A percentile compares a stretch with the other conserved stretches of the same genome.
Evolutionary conservation across 148 eudicot species (phyloP).

Genomic region (Amaranthus hypochondriacus): DNA sequence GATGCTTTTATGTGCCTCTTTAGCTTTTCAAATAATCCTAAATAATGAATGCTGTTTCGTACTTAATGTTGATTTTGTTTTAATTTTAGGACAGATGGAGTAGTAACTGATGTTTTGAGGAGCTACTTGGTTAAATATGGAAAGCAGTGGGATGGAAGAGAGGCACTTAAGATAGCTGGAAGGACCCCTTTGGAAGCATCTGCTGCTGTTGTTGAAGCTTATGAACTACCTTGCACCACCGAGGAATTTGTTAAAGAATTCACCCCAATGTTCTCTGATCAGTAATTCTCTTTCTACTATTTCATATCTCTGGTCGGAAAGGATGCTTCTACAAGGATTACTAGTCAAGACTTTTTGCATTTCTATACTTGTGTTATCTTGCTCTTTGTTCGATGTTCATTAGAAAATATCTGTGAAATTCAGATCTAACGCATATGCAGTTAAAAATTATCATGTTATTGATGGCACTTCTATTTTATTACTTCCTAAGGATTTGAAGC

Average conservation of each 20-base stretch:
- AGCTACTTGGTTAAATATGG: conserved; percentile 65
- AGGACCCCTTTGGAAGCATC: conserved; percentile 81
- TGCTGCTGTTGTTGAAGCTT: conserved; percentile 67
- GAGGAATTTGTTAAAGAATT: conserved; percentile 63
- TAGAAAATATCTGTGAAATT: neutral
- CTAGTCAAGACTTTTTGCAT: neutral
- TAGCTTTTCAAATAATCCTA: conserved; percentile 1
- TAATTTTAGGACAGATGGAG: conserved; percentile 57
- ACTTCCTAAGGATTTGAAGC: neutral
- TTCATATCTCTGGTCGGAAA: no score
- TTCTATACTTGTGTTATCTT: conserved; percentile 7
- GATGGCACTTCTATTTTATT: conserved; percentile 2
- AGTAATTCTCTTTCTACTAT: conserved; percentile 42
- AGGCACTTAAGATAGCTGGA: conserved; percentile 49
- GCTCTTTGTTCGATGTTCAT: neutral
- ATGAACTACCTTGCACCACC: conserved; percentile 57
- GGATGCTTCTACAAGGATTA: conserved; percentile 1
- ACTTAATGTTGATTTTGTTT: conserved; percentile 19
- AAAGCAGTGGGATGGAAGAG: conserved; percentile 85
- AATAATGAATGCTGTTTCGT: conserved; percentile 11
- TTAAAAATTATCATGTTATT: neutral
- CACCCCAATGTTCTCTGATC: conserved; percentile 49
- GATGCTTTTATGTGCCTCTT: neutral
- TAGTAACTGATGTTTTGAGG: conserved; percentile 57
- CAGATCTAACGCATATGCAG: neutral